These are phyloP conservation scores for Blastobotrys mokoenaii DNA, from an alignment of 805 yeast genomes.

Conservation along the genomic window DNA sequence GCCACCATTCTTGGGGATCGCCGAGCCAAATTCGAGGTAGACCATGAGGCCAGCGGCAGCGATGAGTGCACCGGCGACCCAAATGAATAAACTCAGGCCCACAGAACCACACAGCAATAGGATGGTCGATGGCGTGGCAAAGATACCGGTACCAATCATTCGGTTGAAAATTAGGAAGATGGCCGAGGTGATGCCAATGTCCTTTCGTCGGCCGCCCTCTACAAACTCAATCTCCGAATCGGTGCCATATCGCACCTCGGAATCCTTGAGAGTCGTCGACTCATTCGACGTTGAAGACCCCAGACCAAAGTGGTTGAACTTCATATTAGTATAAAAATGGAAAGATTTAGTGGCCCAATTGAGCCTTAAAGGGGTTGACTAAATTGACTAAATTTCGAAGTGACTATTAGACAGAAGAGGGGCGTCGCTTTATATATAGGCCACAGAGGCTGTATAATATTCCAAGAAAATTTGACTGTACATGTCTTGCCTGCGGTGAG, in stretches of 20 bases:
- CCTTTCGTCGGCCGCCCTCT: conserved; percentile 9
- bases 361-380: background rate
- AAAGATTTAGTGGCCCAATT: background rate
- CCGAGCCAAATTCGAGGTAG: conserved; percentile 74
- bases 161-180: conserved; percentile 59
- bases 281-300: background rate
- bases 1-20: conserved; percentile 76
- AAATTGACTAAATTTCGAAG: background rate
- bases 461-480: too few relatives aligned
- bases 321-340: background rate
- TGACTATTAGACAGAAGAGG: background rate
- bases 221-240: background rate
- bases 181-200: conserved; percentile 48
- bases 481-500: too few relatives aligned
- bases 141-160: conserved; percentile 70
- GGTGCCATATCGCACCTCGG: background rate
- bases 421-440: too few relatives aligned
- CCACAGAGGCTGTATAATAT: too few relatives aligned
- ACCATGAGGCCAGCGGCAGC: conserved; percentile 58
- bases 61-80: conserved; percentile 68
- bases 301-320: background rate
- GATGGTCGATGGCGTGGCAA: conserved; percentile 59
- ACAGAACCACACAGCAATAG: conserved; percentile 53
- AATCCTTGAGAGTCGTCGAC: background rate
- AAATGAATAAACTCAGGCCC: conserved; percentile 60